Percentiles rank a stretch among this genome's conserved stretches.
These are phyloP conservation scores for Geosmithia flava DNA, from an alignment of 2,329 filamentous ascomycete species.

Conservation along the genomic window DNA sequence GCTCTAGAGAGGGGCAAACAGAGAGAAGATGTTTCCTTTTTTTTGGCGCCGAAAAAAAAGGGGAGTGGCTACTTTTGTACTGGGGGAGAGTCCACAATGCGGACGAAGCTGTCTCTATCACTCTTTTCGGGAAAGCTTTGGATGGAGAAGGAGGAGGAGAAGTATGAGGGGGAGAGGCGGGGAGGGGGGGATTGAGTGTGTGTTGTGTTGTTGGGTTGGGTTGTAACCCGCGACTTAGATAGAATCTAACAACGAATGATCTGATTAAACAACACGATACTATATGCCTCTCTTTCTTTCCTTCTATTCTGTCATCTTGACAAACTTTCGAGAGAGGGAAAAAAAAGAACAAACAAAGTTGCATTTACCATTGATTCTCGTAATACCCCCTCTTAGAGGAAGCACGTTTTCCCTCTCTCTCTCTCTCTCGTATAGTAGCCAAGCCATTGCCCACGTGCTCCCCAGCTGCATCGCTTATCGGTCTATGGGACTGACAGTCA, in stretches of 20 bases:
- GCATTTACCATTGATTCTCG: no score
- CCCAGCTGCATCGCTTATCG: background rate
- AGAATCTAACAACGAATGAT: no score
- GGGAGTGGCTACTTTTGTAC: no score
- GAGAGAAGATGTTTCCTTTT: background rate
- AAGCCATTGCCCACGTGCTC: slow-evolving; percentile 1
- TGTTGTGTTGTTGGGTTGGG: no score
- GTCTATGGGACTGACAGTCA: background rate
- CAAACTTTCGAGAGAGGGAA: no score
- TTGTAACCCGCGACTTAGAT: no score
- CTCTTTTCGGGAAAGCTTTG: background rate
- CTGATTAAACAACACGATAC: no score
- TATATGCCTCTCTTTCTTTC: no score
- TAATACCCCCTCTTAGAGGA: no score
- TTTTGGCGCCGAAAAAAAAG: background rate
- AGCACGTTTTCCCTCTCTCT: background rate
- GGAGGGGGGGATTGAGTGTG: background rate
- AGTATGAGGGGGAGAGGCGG: background rate
- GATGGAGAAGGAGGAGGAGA: background rate
- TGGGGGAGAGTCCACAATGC: background rate
- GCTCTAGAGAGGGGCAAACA: background rate
- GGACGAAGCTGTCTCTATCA: background rate
- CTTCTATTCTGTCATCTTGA: no score
- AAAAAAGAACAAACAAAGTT: no score
- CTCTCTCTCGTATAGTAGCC: background rate